phyloP scores from a whole-genome alignment of 1,284 basidiomycete genomes.

The Hemileia vastatrix region DNA sequence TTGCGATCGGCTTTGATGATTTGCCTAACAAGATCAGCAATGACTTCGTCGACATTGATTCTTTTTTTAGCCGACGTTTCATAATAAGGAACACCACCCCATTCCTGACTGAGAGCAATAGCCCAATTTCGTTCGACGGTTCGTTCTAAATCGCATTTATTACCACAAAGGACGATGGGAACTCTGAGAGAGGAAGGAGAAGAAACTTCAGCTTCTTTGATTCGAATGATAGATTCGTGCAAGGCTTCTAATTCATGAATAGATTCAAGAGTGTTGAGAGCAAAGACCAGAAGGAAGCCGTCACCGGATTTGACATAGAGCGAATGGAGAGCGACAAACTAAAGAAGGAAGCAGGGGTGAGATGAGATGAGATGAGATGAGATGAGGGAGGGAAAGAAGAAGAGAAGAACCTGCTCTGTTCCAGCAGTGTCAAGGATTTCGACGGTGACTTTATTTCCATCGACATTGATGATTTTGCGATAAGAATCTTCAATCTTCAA shows the following conservation, averaged over 20 bases:
- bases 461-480: slow-evolving; percentile 45
- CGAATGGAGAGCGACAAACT: slow-evolving; percentile 41
- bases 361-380: neutral
- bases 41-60: slow-evolving; percentile 67
- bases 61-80: slow-evolving; percentile 73
- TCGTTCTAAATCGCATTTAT: slow-evolving; percentile 78
- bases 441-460: slow-evolving; percentile 51
- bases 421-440: slow-evolving; percentile 84
- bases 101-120: slow-evolving; percentile 56
- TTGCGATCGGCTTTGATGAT: slow-evolving; percentile 47
- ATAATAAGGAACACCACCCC: slow-evolving; percentile 64
- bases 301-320: slow-evolving; percentile 49
- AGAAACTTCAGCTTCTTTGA: slow-evolving; percentile 51
- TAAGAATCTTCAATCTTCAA: slow-evolving; percentile 45
- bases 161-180: slow-evolving; percentile 77
- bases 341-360: neutral
- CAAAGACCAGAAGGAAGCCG: slow-evolving; percentile 74
- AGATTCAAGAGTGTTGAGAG: slow-evolving; percentile 65
- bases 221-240: slow-evolving; percentile 66
- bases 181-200: slow-evolving; percentile 29
- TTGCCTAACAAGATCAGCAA: slow-evolving; percentile 64
- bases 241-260: slow-evolving; percentile 66
- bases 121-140: slow-evolving; percentile 63
- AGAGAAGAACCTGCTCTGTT: slow-evolving; percentile 55
- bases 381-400: neutral